These are phyloP conservation scores for Pilobolus umbonatus DNA, from an alignment of 192 early-diverging fungal species.

Conservation along the genomic window DNA sequence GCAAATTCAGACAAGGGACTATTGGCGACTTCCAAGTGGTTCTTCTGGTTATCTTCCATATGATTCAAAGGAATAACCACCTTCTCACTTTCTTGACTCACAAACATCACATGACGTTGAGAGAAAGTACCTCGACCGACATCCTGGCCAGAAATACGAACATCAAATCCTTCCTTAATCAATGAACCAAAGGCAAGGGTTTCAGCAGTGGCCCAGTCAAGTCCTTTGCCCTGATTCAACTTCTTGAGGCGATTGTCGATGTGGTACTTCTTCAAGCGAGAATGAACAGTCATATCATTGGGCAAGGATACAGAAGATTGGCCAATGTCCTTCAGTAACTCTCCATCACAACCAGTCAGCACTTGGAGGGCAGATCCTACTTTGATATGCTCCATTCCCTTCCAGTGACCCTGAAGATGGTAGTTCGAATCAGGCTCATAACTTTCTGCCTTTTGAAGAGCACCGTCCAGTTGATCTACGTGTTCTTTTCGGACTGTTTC, in stretches of 20 bases:
- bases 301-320: slow-evolving; percentile 70
- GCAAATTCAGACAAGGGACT: slow-evolving; percentile 89
- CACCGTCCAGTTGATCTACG: slow-evolving; percentile 51
- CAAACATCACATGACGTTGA: slow-evolving; percentile 95
- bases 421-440: slow-evolving; percentile 53
- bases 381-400: slow-evolving; percentile 58
- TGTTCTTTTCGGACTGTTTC: slow-evolving; percentile 56
- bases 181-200: slow-evolving; percentile 87
- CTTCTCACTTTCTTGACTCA: slow-evolving; percentile 84
- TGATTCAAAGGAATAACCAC: slow-evolving; percentile 84
- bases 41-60: slow-evolving; percentile 20
- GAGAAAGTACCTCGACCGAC: slow-evolving; percentile 98
- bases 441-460: slow-evolving; percentile 53
- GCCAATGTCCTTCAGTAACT: slow-evolving; percentile 66
- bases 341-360: slow-evolving; percentile 60
- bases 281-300: slow-evolving; percentile 69
- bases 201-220: slow-evolving; percentile 97
- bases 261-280: slow-evolving; percentile 86
- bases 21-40: slow-evolving; percentile 73
- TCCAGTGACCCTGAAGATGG: slow-evolving; percentile 79
- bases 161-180: slow-evolving; percentile 78
- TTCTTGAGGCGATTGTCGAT: slow-evolving; percentile 76
- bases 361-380: not conserved
- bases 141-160: slow-evolving; percentile 95
- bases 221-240: slow-evolving; percentile 55